A percentile compares a stretch with the other conserved stretches of the same genome.
Conservation (phyloP, 2,329 filamentous ascomycete genomes). For the Microdochium nivale region DNA sequence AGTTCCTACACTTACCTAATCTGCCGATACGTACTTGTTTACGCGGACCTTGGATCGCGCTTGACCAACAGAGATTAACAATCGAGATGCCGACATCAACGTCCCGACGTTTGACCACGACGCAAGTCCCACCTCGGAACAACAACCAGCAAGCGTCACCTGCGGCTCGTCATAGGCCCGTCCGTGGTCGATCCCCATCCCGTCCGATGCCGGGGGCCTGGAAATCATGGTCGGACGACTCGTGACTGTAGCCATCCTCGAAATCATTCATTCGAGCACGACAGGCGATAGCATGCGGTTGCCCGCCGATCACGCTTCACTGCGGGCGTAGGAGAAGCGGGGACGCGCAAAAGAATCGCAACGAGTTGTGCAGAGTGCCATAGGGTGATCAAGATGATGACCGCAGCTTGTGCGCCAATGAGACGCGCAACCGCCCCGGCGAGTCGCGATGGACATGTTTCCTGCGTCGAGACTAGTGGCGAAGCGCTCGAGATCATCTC, state of each 20-base stretch:
- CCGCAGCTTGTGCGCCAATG: not conserved
- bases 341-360: not conserved
- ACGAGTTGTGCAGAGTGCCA: not conserved
- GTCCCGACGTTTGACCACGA: too few relatives aligned
- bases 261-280: too few relatives aligned
- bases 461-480: not conserved
- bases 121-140: not conserved
- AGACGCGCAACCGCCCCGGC: not conserved
- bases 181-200: not conserved
- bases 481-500: not conserved
- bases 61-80: too few relatives aligned
- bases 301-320: too few relatives aligned
- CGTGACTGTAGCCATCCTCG: too few relatives aligned
- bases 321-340: not conserved
- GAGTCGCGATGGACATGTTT: not conserved
- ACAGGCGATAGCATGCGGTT: too few relatives aligned
- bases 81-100: too few relatives aligned
- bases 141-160: not conserved
- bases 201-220: too few relatives aligned
- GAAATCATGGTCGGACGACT: too few relatives aligned
- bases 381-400: not conserved
- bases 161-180: not conserved
- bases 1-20: too few relatives aligned
- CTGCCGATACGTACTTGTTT: too few relatives aligned
- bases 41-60: too few relatives aligned